A percentile compares a stretch with the other conserved stretches of the same genome.
phyloP scores from a whole-genome alignment of 371 early-diverging fungal species.

The Mortierella sp. region DNA sequence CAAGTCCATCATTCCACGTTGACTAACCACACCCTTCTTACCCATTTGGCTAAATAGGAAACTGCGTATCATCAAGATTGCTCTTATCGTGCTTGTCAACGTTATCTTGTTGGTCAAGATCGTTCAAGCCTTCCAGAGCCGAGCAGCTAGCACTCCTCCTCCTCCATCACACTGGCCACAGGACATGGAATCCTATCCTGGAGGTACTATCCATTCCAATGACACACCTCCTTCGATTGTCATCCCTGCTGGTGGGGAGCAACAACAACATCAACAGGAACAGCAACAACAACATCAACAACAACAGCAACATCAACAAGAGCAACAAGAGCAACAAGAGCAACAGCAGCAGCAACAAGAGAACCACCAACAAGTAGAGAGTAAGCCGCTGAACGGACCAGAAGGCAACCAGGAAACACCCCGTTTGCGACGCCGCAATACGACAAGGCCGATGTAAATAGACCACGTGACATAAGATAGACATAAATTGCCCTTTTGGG shows the following conservation, averaged over 20 bases:
- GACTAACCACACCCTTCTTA: background rate
- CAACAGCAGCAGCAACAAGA: background rate
- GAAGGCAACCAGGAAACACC: background rate
- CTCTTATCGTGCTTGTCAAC: slow-evolving; percentile 30
- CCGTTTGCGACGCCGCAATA: no score
- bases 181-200: slow-evolving; percentile 29
- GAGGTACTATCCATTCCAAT: slow-evolving; percentile 9
- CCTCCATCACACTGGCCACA: slow-evolving; percentile 18
- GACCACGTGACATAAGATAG: background rate
- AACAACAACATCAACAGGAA: no score
- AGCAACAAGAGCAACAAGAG: background rate
- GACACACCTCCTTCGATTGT: background rate
- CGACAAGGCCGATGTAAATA: no score
- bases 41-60: slow-evolving; percentile 7
- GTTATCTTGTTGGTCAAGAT: slow-evolving; percentile 28
- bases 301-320: slow-evolving; percentile 3
- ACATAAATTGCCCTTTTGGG: background rate
- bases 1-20: background rate
- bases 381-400: no score
- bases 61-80: slow-evolving; percentile 22
- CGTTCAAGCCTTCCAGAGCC: slow-evolving; percentile 13
- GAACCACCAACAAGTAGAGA: background rate
- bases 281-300: background rate
- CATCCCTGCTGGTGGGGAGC: no score
- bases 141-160: slow-evolving; percentile 2